Percentiles rank a stretch among this genome's conserved stretches.
phyloP scores from a whole-genome alignment of 768 basidiomycete species.

The Amanita muscaria region DNA sequence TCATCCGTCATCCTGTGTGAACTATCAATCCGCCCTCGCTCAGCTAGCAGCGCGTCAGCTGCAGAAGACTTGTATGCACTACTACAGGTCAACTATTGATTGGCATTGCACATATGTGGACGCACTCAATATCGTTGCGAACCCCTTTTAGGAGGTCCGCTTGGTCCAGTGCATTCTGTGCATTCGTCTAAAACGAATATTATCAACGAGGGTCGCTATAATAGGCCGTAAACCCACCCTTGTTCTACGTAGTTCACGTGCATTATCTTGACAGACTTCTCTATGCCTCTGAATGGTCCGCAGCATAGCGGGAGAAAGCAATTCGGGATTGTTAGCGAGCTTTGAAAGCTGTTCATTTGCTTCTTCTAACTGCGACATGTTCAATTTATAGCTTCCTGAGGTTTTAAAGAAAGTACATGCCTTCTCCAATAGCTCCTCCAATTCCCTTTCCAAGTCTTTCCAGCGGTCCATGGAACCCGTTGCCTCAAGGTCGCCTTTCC shows the following conservation, averaged over 20 bases:
- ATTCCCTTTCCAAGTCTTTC: slow-evolving; percentile 78
- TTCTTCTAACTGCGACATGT: slow-evolving; percentile 70
- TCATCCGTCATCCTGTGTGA: slow-evolving; percentile 94
- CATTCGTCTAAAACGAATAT: slow-evolving; percentile 48
- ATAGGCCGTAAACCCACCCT: slow-evolving; percentile 43
- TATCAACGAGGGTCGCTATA: background rate
- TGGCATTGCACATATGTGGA: slow-evolving; percentile 3
- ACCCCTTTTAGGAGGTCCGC: slow-evolving; percentile 86
- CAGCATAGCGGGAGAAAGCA: slow-evolving; percentile 75
- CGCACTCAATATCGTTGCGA: slow-evolving; percentile 92
- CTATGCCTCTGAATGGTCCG: slow-evolving; percentile 86
- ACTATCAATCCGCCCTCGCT: slow-evolving; percentile 84
- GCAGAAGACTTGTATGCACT: slow-evolving; percentile 90
- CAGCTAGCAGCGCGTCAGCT: slow-evolving; percentile 79
- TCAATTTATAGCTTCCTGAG: too few species aligned
- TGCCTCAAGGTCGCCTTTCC: slow-evolving; percentile 60
- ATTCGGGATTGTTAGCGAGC: slow-evolving; percentile 58
- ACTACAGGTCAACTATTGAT: background rate
- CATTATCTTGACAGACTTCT: slow-evolving; percentile 84
- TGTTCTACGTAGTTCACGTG: slow-evolving; percentile 76
- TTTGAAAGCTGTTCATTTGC: slow-evolving; percentile 72
- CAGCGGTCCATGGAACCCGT: slow-evolving; percentile 62
- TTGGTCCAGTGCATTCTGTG: slow-evolving; percentile 76
- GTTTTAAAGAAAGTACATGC: slow-evolving; percentile 41
- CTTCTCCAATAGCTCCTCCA: slow-evolving; percentile 82